Conservation (phyloP, 2,329 filamentous ascomycete genomes). For the Ophiostoma novo-ulmi region DNA sequence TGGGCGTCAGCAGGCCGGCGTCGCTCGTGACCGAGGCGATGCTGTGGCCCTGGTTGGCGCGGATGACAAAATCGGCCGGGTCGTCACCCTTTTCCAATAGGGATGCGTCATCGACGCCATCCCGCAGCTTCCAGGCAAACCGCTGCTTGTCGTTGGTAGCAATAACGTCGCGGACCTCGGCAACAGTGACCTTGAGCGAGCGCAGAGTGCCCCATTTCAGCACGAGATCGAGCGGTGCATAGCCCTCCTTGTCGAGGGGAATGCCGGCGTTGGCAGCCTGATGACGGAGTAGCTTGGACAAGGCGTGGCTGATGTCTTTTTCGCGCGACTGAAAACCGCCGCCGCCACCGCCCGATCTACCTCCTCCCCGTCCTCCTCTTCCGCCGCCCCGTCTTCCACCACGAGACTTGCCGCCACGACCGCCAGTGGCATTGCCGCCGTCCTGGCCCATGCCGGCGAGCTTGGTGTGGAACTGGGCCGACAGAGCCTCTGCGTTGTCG, state of each 20-base stretch:
- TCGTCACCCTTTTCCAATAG: constrained; percentile 27
- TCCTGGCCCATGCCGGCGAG: constrained; percentile 17
- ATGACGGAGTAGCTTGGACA: constrained; percentile 52
- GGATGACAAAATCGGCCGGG: constrained; percentile 72
- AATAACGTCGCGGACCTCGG: constrained; percentile 67
- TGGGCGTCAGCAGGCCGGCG: constrained; percentile 58
- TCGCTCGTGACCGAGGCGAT: constrained; percentile 65
- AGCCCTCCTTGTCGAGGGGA: constrained; percentile 54
- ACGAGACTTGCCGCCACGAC: not conserved
- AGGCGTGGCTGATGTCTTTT: constrained; percentile 48
- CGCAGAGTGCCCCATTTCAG: constrained; percentile 55
- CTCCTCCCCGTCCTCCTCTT: not conserved
- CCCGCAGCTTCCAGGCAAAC: constrained; percentile 66
- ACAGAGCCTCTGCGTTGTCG: constrained; percentile 26
- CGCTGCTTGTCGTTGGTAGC: constrained; percentile 81
- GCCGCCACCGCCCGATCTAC: not conserved
- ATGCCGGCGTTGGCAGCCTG: constrained; percentile 55
- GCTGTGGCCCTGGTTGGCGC: constrained; percentile 91
- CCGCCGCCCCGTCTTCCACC: not conserved
- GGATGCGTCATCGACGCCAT: not conserved
- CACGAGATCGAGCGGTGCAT: constrained; percentile 53
- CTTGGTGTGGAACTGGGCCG: constrained; percentile 26
- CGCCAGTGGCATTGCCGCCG: not conserved
- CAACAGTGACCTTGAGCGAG: constrained; percentile 66
- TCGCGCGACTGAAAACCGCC: constrained; percentile 37